Conservation (phyloP, 2,329 filamentous ascomycete species). For the Colletotrichum agaves region DNA sequence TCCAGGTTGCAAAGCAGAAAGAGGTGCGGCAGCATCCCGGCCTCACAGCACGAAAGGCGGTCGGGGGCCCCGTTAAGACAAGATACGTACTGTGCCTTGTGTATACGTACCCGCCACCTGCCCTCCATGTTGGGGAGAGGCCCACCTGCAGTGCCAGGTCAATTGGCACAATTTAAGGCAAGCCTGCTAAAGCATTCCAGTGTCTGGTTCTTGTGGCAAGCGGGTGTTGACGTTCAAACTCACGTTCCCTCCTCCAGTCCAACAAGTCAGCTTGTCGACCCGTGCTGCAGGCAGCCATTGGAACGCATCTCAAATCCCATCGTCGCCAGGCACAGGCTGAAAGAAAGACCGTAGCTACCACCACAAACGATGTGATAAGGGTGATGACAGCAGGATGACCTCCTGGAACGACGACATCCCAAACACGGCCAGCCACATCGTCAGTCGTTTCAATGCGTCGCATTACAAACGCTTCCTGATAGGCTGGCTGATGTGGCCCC, state of each 20-base stretch:
- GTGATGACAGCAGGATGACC: neutral
- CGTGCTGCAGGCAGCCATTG: too few relatives aligned
- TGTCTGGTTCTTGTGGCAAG: neutral
- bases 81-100: neutral
- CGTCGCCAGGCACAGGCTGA: constrained; percentile 6
- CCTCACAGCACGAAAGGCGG: constrained; percentile 17
- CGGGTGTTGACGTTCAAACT: constrained; percentile 19
- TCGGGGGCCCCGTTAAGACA: neutral
- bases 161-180: constrained; percentile 1
- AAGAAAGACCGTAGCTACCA: neutral
- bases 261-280: neutral
- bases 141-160: neutral
- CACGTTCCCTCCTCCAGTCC: neutral
- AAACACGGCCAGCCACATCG: constrained; percentile 28
- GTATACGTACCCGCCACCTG: neutral
- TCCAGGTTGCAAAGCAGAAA: constrained; percentile 13
- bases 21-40: constrained; percentile 24
- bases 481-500: constrained; percentile 1
- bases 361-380: neutral
- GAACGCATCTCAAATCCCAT: neutral
- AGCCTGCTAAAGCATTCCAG: too few relatives aligned
- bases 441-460: constrained; percentile 7
- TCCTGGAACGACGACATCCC: neutral
- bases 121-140: neutral
- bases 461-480: constrained; percentile 2